These are phyloP conservation scores for Crucihimalaya himalaica DNA, from an alignment of 345 rosid genomes.

Conservation along the genomic window DNA sequence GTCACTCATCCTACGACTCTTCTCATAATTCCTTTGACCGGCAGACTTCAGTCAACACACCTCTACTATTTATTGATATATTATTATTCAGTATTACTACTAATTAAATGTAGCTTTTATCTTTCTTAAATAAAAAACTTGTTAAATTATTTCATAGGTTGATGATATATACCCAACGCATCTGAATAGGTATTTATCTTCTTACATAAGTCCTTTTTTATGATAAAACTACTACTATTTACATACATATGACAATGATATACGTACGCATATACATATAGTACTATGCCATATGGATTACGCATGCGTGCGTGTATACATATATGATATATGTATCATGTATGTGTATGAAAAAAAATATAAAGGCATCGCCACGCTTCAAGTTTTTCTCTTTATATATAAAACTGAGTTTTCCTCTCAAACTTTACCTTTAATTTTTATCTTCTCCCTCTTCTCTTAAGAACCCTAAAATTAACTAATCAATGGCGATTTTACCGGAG, in stretches of 20 bases:
- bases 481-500: conserved; percentile 60
- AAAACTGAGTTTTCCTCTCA: conserved; percentile 25
- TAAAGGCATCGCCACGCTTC: conserved; percentile 39
- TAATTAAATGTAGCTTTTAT: background rate
- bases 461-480: conserved; percentile 23
- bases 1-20: conserved; percentile 36
- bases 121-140: too few relatives aligned
- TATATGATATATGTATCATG: background rate
- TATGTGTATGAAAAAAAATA: conserved; percentile 27
- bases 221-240: conserved; percentile 32
- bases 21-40: conserved; percentile 44
- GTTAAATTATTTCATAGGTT: background rate
- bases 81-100: conserved; percentile 10
- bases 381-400: conserved; percentile 31
- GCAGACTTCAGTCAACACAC: conserved; percentile 50
- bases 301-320: conserved; percentile 39
- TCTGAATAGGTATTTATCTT: conserved; percentile 2
- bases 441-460: conserved; percentile 34
- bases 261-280: conserved; percentile 23
- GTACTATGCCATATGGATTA: conserved; percentile 24
- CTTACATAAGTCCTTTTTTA: background rate
- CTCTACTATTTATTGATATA: conserved; percentile 20
- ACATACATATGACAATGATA: conserved; percentile 26
- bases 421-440: conserved; percentile 45
- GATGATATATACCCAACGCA: background rate